These are phyloP conservation scores for Vigna nakashimae DNA, from an alignment of 306 rosid genomes.

Conservation along the genomic window DNA sequence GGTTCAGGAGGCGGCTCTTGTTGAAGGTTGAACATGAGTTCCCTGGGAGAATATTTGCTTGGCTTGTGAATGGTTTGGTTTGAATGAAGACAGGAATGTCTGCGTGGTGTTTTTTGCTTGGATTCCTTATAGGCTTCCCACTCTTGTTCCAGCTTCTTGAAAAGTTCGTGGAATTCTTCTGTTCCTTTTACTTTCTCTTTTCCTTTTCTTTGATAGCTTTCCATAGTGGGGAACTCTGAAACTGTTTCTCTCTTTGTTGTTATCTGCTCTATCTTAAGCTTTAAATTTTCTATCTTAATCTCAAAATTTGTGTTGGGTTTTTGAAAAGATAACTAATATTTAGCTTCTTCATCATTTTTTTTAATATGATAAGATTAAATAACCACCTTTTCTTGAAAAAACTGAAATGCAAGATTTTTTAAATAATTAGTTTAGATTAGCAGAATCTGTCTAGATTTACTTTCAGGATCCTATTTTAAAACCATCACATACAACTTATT, in stretches of 20 bases:
- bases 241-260: background rate
- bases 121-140: conserved; percentile 59
- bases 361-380: conserved; percentile 27
- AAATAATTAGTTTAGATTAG: conserved; percentile 23
- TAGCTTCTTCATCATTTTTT: conserved; percentile 30
- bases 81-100: background rate
- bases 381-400: background rate
- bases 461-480: background rate
- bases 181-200: conserved; percentile 34
- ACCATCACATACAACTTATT: background rate
- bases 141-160: conserved; percentile 51
- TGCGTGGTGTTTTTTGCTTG: conserved; percentile 34
- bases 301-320: conserved; percentile 26
- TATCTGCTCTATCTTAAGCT: no score
- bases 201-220: conserved; percentile 28
- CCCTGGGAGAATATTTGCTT: conserved; percentile 51
- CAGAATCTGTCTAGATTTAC: conserved; percentile 13
- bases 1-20: background rate
- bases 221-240: conserved; percentile 50
- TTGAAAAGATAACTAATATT: background rate
- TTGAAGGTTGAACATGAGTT: conserved; percentile 62
- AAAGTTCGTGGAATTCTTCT: conserved; percentile 43
- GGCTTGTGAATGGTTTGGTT: conserved; percentile 3
- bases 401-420: no score
- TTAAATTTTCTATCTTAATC: background rate